Conservation (phyloP, 2,329 filamentous ascomycete genomes). For the Aspergillus fijiensis region DNA sequence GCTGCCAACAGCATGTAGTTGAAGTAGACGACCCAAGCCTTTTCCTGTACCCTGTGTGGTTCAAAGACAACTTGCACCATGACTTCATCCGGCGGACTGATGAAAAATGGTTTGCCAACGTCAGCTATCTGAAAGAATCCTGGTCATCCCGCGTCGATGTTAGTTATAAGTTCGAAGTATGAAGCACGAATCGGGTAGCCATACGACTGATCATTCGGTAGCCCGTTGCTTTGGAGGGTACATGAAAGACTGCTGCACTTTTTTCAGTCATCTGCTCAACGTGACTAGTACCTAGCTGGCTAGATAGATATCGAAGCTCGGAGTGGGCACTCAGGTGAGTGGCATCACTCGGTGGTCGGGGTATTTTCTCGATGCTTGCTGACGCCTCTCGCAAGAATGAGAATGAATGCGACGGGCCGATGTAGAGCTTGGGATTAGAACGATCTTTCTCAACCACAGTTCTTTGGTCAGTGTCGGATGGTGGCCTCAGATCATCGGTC, state of each 20-base stretch:
- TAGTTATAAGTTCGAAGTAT: not conserved
- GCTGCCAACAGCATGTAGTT: conserved; percentile 16
- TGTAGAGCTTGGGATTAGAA: not conserved
- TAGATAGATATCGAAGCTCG: not conserved
- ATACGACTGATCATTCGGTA: conserved; percentile 2
- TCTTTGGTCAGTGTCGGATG: not conserved
- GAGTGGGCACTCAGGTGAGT: not conserved
- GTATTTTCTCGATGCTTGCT: not conserved
- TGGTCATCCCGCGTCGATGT: not conserved
- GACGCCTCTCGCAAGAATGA: not conserved
- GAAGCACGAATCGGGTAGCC: not conserved
- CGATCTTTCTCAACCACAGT: not conserved
- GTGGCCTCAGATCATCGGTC: not conserved
- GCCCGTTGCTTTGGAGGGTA: not conserved
- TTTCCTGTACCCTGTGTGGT: conserved; percentile 12
- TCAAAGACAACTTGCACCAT: conserved; percentile 15
- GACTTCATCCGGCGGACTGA: not conserved
- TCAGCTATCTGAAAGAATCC: not conserved
- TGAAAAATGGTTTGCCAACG: not conserved
- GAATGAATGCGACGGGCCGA: not conserved
- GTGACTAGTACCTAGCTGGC: not conserved
- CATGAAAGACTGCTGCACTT: not conserved
- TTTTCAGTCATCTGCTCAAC: not conserved
- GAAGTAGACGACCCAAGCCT: conserved; percentile 18
- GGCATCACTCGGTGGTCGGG: not conserved